A percentile compares a stretch with the other conserved stretches of the same genome.
phyloP scores from a whole-genome alignment of 2,329 filamentous ascomycete species.

The Cordyceps pruinosa region DNA sequence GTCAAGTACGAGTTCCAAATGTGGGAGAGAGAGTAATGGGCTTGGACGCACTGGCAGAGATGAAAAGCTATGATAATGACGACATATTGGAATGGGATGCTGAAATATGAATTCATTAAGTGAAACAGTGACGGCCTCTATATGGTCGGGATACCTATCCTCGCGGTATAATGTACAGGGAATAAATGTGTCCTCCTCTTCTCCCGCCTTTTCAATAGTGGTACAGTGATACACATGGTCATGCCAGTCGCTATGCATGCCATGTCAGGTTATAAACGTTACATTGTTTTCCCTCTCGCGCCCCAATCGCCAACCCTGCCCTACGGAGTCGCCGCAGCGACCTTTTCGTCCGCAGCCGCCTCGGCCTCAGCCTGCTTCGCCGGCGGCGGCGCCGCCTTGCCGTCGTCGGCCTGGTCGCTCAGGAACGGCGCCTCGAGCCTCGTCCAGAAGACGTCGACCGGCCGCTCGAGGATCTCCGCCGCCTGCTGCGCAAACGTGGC shows the following conservation, averaged over 20 bases:
- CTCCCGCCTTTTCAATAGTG: not conserved
- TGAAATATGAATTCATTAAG: conserved; percentile 8
- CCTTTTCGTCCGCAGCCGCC: not conserved
- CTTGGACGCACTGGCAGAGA: not conserved
- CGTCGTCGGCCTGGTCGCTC: conserved; percentile 24
- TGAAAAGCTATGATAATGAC: not conserved
- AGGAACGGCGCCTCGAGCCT: conserved; percentile 34
- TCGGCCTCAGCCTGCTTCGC: conserved; percentile 1
- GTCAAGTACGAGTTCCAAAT: conserved; percentile 65
- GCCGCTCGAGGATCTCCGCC: conserved; percentile 28
- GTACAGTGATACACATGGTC: conserved; percentile 13
- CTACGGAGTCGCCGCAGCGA: conserved; percentile 3
- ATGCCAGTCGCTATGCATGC: not conserved
- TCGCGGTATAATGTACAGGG: conserved; percentile 4
- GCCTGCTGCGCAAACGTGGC: conserved; percentile 28
- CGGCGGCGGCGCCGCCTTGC: not conserved
- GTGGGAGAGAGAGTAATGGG: conserved; percentile 57
- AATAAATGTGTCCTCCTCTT: not conserved
- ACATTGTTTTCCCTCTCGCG: not conserved
- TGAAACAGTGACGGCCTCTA: not conserved
- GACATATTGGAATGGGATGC: not conserved
- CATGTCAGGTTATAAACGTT: not conserved
- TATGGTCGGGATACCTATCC: not conserved
- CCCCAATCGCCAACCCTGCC: not conserved
- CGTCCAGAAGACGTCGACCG: conserved; percentile 38